A percentile compares a stretch with the other conserved stretches of the same genome.
These are phyloP conservation scores for Sugiyamaella chiloensis DNA, from an alignment of 805 yeast genomes.

Conservation along the genomic window DNA sequence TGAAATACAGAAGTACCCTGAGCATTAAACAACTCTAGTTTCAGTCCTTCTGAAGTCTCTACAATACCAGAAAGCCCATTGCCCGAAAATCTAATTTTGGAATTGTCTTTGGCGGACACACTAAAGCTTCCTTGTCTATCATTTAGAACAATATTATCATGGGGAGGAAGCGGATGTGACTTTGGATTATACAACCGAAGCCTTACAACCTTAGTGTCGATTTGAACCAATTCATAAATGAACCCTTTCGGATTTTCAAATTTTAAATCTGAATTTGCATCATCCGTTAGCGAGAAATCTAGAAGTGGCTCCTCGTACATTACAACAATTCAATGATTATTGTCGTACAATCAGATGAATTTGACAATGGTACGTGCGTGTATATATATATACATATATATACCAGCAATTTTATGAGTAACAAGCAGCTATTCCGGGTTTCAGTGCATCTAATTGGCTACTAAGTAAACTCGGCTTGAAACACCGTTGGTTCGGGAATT, in stretches of 20 bases:
- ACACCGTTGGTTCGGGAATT: no score
- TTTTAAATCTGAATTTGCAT: not conserved
- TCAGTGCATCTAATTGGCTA: no score
- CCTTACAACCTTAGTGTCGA: not conserved
- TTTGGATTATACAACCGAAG: slow-evolving; percentile 12
- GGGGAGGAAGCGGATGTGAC: slow-evolving; percentile 8
- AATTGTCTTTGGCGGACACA: not conserved
- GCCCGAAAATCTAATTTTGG: not conserved
- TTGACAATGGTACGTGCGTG: no score
- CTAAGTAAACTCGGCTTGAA: no score
- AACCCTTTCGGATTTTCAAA: not conserved
- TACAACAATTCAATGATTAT: no score
- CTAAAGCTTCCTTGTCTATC: not conserved
- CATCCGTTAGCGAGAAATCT: not conserved
- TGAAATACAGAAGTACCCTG: not conserved
- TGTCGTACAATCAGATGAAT: no score
- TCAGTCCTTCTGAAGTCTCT: not conserved
- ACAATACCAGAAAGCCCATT: not conserved
- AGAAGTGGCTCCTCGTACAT: not conserved
- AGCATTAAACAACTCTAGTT: not conserved
- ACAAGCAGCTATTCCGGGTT: no score
- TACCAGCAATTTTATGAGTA: no score
- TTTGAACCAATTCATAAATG: not conserved
- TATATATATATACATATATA: no score
- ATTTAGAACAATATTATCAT: slow-evolving; percentile 2